Base-by-base conservation (phyloP, 2,329 filamentous ascomycete genomes). In the Chaetoscypha palmicola region DNA sequence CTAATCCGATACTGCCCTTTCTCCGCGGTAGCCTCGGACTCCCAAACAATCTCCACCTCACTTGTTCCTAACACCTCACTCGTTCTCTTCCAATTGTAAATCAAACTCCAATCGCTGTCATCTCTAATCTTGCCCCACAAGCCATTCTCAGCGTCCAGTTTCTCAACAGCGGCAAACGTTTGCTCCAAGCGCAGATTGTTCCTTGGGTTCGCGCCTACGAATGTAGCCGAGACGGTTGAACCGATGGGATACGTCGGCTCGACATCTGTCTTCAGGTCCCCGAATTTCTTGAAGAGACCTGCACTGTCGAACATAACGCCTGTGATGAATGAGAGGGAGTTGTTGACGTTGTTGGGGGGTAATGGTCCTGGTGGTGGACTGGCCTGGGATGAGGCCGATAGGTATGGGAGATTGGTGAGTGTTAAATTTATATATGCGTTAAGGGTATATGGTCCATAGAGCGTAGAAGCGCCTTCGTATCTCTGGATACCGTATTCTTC, bases 391-490 rank as follows among this genome's bases (percentile, higher is more conserved):
- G 68, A 67, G 40, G 68, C 68, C 2, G 72, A 70, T 2, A 94
- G 74, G 62, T 83, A 83, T 7, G 73, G 73, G 4, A 92, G 76
- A 60, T 83, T 79, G 0, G 71, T 74, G 9, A 87, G 70, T 0
- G 86, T 90, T 30, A 91, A 72, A 62, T 92, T 88, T 66, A 96
- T 85, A 66, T 92, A 92, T 1, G 88, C 91, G 20, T 83, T 78
- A 11, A 95, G 73, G 1, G 87, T 84, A 64, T 90, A 79, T 1
- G 76, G 84, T 0, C 91, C 91, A 62, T 85, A 92, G 2, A 96
- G 76, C 0, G 91, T 97, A 3, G 83, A 90, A 0, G 87, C 90
- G 12, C 90, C 91, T 66, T 97, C 91, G 66, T 96, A 96, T 9
- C 91, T 82, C 65, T 96, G 90, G 35, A 92, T 69, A 11, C 68